Base-by-base conservation (phyloP, 768 basidiomycete species). In the Boletus rex-veris region DNA sequence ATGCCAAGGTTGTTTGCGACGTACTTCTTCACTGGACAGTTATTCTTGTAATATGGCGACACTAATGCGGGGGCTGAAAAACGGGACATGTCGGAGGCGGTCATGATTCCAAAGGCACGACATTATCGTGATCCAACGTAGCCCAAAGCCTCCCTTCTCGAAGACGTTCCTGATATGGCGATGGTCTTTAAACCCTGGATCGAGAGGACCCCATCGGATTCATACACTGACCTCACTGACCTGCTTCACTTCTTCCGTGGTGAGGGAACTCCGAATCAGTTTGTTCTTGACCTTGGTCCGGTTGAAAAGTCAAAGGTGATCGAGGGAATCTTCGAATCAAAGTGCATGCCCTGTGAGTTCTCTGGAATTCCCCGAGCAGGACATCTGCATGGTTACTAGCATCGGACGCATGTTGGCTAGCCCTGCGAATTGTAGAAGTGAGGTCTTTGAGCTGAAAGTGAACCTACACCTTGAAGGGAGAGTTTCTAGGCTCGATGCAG, bases 101-200 rank as follows among this genome's bases (percentile, higher is more conserved):
- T 52, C 55, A 57, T 52, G 36, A 54, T 35, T 26, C 68, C 69
- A 7, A 65, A 50, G 26, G 65, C 15, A 58, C 60, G 36, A 71
- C 46, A 30, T 66, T 66, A 19, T 50, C 52, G 24, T 70, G 62
- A 19, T 47, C 28, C 40, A 69, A 37, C 2, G 56, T 53, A 39
- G 60, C 48, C 67, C 67, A 69, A 18, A 69, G 56, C 38, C 62
- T 64, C 39, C 58, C 67, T 56, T 68, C 66, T 42, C 67, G 62
- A 16, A 58, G 43, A 21, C 70, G 58, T 58, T 66, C 66, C 69
- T 70, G 45, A 21, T 14, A 31, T 21, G 18, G 10, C 1, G 30
- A 36, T 19, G 37, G 15, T n/a, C 35, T 36, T 16, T 33, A n/a
- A 43, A 39, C 12, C 21, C 19, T 30, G 8, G 8, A 39, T 14